Evolutionary conservation across 2,329 filamentous ascomycete species (phyloP).

Genomic region (Neophaeococcomyces aloes): DNA sequence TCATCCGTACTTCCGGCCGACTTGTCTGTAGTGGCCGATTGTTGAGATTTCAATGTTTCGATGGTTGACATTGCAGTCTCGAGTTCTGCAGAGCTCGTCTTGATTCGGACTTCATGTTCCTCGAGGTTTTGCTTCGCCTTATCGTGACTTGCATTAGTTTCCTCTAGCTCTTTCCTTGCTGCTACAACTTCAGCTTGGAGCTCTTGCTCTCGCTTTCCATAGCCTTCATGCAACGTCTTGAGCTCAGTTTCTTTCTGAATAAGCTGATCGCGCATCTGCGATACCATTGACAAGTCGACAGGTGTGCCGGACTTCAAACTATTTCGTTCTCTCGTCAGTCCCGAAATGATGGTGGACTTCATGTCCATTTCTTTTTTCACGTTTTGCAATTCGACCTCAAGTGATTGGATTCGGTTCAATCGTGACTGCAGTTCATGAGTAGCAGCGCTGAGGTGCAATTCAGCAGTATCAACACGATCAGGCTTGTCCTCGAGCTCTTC

Average conservation of each 20-base stretch:
- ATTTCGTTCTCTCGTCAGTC: slow-evolving; percentile 81
- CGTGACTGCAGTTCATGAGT: slow-evolving; percentile 84
- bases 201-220: slow-evolving; percentile 64
- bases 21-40: slow-evolving; percentile 25
- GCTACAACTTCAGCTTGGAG: slow-evolving; percentile 57
- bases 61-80: slow-evolving; percentile 53
- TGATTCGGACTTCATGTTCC: slow-evolving; percentile 60
- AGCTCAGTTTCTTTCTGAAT: slow-evolving; percentile 78
- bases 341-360: slow-evolving; percentile 92
- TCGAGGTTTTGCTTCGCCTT: slow-evolving; percentile 60
- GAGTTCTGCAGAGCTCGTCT: slow-evolving; percentile 60
- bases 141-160: slow-evolving; percentile 69
- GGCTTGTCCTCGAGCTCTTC: slow-evolving; percentile 76
- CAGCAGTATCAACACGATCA: slow-evolving; percentile 83
- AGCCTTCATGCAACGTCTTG: slow-evolving; percentile 58
- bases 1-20: slow-evolving; percentile 22
- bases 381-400: slow-evolving; percentile 72
- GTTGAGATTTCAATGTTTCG: slow-evolving; percentile 34
- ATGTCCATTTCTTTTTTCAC: slow-evolving; percentile 93
- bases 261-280: slow-evolving; percentile 76
- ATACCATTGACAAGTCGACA: slow-evolving; percentile 84
- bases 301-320: slow-evolving; percentile 71
- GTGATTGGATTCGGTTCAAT: slow-evolving; percentile 78
- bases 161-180: slow-evolving; percentile 60
- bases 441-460: slow-evolving; percentile 78